phyloP scores from a whole-genome alignment of 768 basidiomycete genomes.

The Termitomyces sp. region DNA sequence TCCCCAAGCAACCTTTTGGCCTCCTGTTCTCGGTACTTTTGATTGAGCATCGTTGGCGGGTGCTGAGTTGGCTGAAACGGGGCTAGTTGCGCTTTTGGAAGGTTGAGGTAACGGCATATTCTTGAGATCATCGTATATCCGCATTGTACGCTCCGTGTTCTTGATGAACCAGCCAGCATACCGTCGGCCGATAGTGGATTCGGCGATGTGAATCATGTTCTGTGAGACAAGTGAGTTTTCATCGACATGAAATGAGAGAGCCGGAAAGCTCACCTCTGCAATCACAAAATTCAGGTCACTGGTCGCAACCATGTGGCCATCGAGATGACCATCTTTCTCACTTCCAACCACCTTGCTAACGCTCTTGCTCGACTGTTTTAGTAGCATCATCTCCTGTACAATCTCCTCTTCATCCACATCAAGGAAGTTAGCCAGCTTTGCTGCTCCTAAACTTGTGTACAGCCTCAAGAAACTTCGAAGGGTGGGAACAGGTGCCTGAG shows the following conservation, averaged over 20 bases:
- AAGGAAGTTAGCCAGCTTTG: slow-evolving; percentile 88
- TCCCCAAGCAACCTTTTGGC: slow-evolving; percentile 62
- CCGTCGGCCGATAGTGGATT: slow-evolving; percentile 88
- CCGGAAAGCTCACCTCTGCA: slow-evolving; percentile 62
- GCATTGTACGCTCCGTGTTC: slow-evolving; percentile 87
- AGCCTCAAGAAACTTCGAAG: slow-evolving; percentile 90
- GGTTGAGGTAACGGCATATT: slow-evolving; percentile 40
- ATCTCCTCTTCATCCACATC: slow-evolving; percentile 92
- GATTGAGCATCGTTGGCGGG: slow-evolving; percentile 18
- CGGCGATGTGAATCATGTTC: slow-evolving; percentile 97
- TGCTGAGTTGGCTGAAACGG: slow-evolving; percentile 21
- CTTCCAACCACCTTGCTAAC: slow-evolving; percentile 59
- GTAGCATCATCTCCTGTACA: slow-evolving; percentile 94
- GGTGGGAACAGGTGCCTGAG: slow-evolving; percentile 75
- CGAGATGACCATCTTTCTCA: slow-evolving; percentile 57
- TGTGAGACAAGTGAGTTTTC: slow-evolving; percentile 23
- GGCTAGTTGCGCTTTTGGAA: slow-evolving; percentile 20
- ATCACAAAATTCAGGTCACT: slow-evolving; percentile 97
- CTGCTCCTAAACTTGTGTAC: slow-evolving; percentile 89
- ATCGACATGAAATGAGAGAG: neutral
- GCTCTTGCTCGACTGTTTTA: slow-evolving; percentile 85
- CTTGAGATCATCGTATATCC: slow-evolving; percentile 77
- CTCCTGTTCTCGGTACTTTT: slow-evolving; percentile 32
- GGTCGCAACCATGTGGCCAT: slow-evolving; percentile 82
- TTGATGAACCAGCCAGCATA: slow-evolving; percentile 98